Conservation (phyloP, 306 rosid genomes). For the Prunus dulcis region DNA sequence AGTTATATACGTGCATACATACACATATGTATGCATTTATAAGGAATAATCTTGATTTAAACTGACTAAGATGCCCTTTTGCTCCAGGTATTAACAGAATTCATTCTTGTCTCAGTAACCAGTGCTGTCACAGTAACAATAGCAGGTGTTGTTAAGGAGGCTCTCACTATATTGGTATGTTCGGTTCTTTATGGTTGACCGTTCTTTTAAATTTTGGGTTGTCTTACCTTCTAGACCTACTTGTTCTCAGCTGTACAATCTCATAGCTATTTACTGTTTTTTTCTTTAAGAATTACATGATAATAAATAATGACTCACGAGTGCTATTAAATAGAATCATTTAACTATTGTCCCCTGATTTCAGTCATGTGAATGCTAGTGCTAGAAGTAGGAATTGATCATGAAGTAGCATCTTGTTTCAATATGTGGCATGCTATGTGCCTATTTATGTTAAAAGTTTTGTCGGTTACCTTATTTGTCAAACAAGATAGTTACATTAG, state of each 20-base stretch:
- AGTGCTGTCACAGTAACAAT: conserved; percentile 97
- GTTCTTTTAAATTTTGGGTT: background rate
- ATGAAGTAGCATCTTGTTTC: no score
- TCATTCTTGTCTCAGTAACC: conserved; percentile 85
- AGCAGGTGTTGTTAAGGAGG: conserved; percentile 98
- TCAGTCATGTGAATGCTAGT: no score
- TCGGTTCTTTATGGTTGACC: conserved; percentile 5
- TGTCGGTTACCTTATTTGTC: no score
- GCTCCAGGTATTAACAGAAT: conserved; percentile 83
- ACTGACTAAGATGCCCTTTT: conserved; percentile 22
- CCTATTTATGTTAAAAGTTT: no score
- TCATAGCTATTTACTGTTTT: background rate
- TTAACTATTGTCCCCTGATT: no score
- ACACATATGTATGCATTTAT: background rate
- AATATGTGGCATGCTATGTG: no score
- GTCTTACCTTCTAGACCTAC: background rate
- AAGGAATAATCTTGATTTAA: background rate
- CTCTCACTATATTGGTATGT: conserved; percentile 90
- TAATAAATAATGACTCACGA: background rate
- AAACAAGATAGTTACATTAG: no score
- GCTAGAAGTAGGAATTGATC: no score
- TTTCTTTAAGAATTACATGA: background rate
- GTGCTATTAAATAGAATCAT: no score
- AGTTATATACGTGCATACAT: background rate
- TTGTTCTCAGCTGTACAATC: background rate